These are phyloP conservation scores for Geranium rotundifolium DNA, from an alignment of 345 rosid genomes.

Conservation along the genomic window DNA sequence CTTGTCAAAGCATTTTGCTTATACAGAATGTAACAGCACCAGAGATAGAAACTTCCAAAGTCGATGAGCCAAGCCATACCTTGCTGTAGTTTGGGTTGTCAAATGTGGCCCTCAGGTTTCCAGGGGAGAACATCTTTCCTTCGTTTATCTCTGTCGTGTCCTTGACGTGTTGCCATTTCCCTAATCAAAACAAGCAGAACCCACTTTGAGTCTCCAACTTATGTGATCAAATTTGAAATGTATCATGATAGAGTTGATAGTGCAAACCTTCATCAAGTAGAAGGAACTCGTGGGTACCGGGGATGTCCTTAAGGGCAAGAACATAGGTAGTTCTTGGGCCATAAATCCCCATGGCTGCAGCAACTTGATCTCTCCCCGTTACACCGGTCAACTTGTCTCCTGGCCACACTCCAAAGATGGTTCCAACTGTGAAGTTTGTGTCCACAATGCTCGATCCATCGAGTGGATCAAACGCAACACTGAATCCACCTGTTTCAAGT, in stretches of 20 bases:
- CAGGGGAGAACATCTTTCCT: constrained; percentile 93
- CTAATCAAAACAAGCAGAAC: constrained; percentile 21
- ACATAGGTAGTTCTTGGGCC: constrained; percentile 94
- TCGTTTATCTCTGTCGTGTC: constrained; percentile 77
- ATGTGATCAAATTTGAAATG: background rate
- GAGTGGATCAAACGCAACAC: constrained; percentile 88
- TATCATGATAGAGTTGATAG: constrained; percentile 1
- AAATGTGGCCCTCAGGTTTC: constrained; percentile 89
- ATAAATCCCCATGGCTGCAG: constrained; percentile 90
- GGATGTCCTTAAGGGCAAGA: constrained; percentile 67
- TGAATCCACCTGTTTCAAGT: constrained; percentile 57
- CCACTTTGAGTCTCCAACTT: too few species aligned
- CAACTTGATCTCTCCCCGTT: constrained; percentile 74
- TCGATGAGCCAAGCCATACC: background rate
- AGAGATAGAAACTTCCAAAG: background rate
- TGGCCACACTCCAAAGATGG: constrained; percentile 98
- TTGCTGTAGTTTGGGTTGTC: constrained; percentile 79
- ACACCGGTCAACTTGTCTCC: constrained; percentile 78
- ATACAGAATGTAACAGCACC: background rate
- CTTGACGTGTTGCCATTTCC: constrained; percentile 95
- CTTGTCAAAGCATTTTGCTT: background rate
- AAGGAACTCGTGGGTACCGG: constrained; percentile 96
- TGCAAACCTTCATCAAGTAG: constrained; percentile 91
- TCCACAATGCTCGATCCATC: constrained; percentile 83
- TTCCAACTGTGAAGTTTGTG: constrained; percentile 74